These are phyloP conservation scores for Nitzschia sp. DNA, from an alignment of 108 stramenopile species.

Conservation along the genomic window DNA sequence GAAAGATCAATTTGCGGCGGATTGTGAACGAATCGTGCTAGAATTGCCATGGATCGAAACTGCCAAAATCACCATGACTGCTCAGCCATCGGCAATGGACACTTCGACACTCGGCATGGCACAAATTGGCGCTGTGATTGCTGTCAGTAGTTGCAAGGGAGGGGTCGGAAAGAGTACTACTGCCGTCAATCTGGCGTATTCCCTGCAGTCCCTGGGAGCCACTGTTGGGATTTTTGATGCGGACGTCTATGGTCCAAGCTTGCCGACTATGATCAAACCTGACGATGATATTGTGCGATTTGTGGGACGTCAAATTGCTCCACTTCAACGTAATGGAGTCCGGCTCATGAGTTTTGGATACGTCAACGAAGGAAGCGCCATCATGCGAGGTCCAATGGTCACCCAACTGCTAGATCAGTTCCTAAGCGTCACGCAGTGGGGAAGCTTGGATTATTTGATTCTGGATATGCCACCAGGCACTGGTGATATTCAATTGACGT, in stretches of 20 bases:
- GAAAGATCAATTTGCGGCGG: slow-evolving; percentile 60
- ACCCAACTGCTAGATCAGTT: slow-evolving; percentile 94
- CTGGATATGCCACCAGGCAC: slow-evolving; percentile 99
- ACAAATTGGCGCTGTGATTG: slow-evolving; percentile 74
- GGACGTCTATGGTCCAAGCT: slow-evolving; percentile 94
- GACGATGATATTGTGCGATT: slow-evolving; percentile 78
- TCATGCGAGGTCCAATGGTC: slow-evolving; percentile 91
- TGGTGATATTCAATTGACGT: slow-evolving; percentile 96
- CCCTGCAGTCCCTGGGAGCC: slow-evolving; percentile 76
- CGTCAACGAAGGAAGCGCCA: slow-evolving; percentile 82
- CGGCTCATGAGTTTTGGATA: slow-evolving; percentile 91
- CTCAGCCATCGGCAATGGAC: slow-evolving; percentile 44
- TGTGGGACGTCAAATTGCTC: slow-evolving; percentile 77
- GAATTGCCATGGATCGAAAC: slow-evolving; percentile 45
- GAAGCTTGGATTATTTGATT: slow-evolving; percentile 94
- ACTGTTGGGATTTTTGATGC: slow-evolving; percentile 95
- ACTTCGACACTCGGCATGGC: slow-evolving; percentile 68
- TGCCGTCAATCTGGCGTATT: slow-evolving; percentile 93
- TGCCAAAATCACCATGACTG: slow-evolving; percentile 60
- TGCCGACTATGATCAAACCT: slow-evolving; percentile 84
- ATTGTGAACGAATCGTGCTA: slow-evolving; percentile 63
- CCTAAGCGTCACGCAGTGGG: slow-evolving; percentile 92
- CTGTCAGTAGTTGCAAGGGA: slow-evolving; percentile 89
- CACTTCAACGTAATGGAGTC: slow-evolving; percentile 78
- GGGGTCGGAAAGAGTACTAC: slow-evolving; percentile 98